Evolutionary conservation across 148 eudicot species (phyloP), one percentile per base, ranked within the genome.

Genomic region (Silene uniflora): DNA sequence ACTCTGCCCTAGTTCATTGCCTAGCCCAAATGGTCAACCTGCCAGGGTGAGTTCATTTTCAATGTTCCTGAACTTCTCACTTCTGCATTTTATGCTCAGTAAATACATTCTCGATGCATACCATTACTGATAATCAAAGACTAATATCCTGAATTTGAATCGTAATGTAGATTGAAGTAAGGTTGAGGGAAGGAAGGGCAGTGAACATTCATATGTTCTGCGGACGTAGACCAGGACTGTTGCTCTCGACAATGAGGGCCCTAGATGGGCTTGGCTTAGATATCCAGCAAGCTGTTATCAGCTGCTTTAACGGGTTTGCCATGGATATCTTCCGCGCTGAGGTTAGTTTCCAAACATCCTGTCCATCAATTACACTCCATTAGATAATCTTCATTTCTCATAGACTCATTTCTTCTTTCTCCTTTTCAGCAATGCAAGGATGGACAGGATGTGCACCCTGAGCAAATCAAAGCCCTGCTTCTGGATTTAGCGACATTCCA

Each of bases 131-230:
- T 35, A 35, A 4, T 35, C 42, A 35, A 23, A 24, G 44, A 17
- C 49, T 55, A 60, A 60, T n/a, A 22, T 64, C 66, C 22, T 7
- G 35, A 49, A 62, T 17, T 79, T 62, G 23, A 21, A 66, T 47
- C 29, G 47, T 70, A 52, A 54, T 79, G 64, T 71, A 95, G 98
- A 89, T 95, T 72, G 98, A 95, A 87, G 98, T 95, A 59, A 88
- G 93, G 83, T 29, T 84, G 52, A 89, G 93, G 78, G 98, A 92
- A 83, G 98, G 91, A 73, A 81, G 91, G 67, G 90, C 91, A 55
- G 93, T 95, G 17, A 95, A 90, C 69, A 94, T 94, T 69, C 97
- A 92, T 84, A 92, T 94, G 97, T 91, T 94, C 73, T 94, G 98
- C 74, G 83, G 88, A 47, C 86, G 91, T 19, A 85, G 81, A 79